phyloP scores from a whole-genome alignment of 192 early-diverging fungal genomes.

The Umbelopsis isabellina region DNA sequence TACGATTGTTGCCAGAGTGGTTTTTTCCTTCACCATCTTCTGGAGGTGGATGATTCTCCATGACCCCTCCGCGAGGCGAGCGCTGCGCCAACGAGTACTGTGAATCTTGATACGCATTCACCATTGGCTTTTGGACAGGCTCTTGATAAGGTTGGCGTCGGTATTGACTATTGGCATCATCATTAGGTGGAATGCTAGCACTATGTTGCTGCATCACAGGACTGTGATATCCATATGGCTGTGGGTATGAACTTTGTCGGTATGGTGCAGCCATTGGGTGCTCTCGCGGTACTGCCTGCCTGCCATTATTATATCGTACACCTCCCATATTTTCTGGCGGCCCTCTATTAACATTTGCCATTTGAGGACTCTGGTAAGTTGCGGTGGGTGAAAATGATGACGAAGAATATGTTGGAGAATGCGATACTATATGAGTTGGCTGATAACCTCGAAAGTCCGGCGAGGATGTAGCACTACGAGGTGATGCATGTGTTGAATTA shows the following conservation, averaged over 20 bases:
- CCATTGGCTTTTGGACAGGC: background rate
- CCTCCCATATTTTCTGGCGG: background rate
- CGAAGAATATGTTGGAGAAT: background rate
- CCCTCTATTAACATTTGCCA: background rate
- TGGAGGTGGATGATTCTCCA: background rate
- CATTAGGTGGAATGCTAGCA: background rate
- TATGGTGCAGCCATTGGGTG: background rate
- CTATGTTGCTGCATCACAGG: conserved; percentile 13
- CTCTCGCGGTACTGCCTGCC: background rate
- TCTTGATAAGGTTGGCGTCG: conserved; percentile 12
- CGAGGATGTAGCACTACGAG: conserved; percentile 2
- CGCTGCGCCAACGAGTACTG: background rate
- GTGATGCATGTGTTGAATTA: conserved; percentile 2
- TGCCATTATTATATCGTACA: background rate
- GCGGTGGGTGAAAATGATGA: background rate
- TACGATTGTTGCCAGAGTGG: background rate
- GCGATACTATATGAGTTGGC: background rate
- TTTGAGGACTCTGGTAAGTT: background rate
- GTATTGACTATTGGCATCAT: conserved; percentile 4
- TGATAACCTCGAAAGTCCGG: conserved; percentile 1
- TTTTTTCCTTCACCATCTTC: background rate
- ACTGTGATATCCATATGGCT: conserved; percentile 6
- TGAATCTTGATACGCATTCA: background rate
- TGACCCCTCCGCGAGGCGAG: background rate
- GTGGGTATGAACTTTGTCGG: conserved; percentile 1